phyloP scores from a whole-genome alignment of 192 early-diverging fungal genomes.

The Backusella parvicylindrica region DNA sequence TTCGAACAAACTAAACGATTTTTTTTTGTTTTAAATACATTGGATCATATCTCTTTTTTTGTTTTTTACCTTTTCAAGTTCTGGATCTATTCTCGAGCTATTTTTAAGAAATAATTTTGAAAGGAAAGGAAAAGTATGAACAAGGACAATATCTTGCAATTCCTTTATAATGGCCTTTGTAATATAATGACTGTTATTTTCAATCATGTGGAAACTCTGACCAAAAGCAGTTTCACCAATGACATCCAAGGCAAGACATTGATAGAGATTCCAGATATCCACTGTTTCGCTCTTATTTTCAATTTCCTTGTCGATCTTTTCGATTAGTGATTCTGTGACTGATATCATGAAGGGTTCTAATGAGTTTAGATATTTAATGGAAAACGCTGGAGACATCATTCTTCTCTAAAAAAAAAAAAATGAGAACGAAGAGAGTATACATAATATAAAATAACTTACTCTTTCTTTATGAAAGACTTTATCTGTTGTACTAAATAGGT shows the following conservation, averaged over 20 bases:
- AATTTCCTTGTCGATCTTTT: constrained; percentile 31
- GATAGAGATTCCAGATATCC: constrained; percentile 36
- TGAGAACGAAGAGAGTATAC: background rate
- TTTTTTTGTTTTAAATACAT: background rate
- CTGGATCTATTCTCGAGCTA: background rate
- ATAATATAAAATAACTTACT: background rate
- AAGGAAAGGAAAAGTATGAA: background rate
- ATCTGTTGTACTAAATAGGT: constrained; percentile 29
- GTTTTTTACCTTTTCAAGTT: background rate
- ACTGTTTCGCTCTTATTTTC: constrained; percentile 17
- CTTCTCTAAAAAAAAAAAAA: constrained; percentile 35
- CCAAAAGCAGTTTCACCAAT: constrained; percentile 54
- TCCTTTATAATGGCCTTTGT: constrained; percentile 19
- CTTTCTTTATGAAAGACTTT: constrained; percentile 38
- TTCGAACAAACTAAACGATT: constrained; percentile 15
- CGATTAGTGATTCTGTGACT: constrained; percentile 19
- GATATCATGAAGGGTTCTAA: constrained; percentile 41
- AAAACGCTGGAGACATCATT: constrained; percentile 46
- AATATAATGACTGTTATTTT: constrained; percentile 35
- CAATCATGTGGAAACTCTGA: constrained; percentile 45
- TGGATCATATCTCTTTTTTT: background rate
- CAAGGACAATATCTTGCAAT: background rate
- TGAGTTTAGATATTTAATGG: constrained; percentile 41
- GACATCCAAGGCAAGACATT: constrained; percentile 41
- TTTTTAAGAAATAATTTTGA: background rate